Evolutionary conservation across 106 monocot genomes (phyloP), one percentile per base, ranked within the genome.

Genomic region (Apostasia ramifera): DNA sequence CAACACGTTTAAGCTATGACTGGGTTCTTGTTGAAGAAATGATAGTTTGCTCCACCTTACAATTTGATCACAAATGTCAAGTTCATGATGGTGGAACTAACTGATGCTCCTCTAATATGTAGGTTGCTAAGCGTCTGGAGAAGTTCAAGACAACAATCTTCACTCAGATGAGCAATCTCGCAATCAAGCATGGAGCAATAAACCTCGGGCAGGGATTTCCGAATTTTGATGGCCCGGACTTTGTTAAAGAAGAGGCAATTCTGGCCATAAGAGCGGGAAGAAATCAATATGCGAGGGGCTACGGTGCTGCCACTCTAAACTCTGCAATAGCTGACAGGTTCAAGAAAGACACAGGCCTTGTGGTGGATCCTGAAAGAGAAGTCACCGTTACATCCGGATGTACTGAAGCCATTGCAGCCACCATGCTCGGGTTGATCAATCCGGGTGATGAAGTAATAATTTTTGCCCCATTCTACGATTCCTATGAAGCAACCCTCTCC

Each of bases 151-250:
- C 97, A 14, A 92, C 97, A 9, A 98, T 98, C 38, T 98, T 98
- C 83, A 98, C 97, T 14, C 89, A 92, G 72, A 97, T 97, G 97
- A 97, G 97, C 70, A 81, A 66, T 60, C 92, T 98, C 50, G 97
- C 97, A 40, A 69, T 85, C 47, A 85, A 90, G 62, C 89, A 98
- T 74, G 87, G 89, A 41, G 97, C 92, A 49, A 90, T 98, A 80
- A 98, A 98, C 68, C 83, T 98, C 7, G 97, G 97, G 8, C 97
- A 98, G 74, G 97, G 97, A 40, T 98, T 98, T 72, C 97, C 97
- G 40, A 98, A 92, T 48, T 98, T 98, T 67, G 97, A 97, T 57
- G 97, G 97, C 40, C 97, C 97, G 12, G 86, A 92, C 7, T 97
- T 97, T 64, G 85, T 98, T 10, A 98, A 98, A 71, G 86, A 89